phyloP scores from a whole-genome alignment of 2,329 filamentous ascomycete genomes.

The Botrytis elliptica region DNA sequence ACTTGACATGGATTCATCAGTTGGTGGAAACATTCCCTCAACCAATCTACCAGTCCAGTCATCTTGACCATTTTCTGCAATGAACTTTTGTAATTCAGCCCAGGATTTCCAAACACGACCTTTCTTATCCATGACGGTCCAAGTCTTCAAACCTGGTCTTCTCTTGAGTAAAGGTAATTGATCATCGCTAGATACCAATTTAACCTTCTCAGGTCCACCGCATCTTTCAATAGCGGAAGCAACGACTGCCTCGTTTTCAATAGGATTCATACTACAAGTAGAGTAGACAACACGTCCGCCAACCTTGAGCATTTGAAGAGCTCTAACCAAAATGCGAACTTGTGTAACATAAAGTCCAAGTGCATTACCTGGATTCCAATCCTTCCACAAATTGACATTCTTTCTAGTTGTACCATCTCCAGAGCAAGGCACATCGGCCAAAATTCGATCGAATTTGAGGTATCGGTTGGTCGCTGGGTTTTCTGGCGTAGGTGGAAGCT shows the following conservation, averaged over 20 bases:
- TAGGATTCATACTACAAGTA: conserved; percentile 97
- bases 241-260: conserved; percentile 94
- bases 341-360: conserved; percentile 86
- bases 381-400: conserved; percentile 91
- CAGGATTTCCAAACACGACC: conserved; percentile 77
- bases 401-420: conserved; percentile 93
- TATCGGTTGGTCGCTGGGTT: conserved; percentile 63
- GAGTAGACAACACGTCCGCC: conserved; percentile 96
- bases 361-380: conserved; percentile 86
- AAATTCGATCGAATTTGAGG: conserved; percentile 93
- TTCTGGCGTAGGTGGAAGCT: conserved; percentile 63
- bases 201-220: conserved; percentile 77
- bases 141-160: conserved; percentile 71
- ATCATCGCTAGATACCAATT: conserved; percentile 79
- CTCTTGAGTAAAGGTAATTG: conserved; percentile 76
- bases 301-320: conserved; percentile 92
- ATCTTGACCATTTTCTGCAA: conserved; percentile 58
- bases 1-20: conserved; percentile 53
- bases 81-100: conserved; percentile 73
- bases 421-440: conserved; percentile 95
- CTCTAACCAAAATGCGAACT: conserved; percentile 83
- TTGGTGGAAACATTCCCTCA: conserved; percentile 78
- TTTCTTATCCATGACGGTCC: conserved; percentile 89
- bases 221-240: conserved; percentile 86
- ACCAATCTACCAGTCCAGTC: conserved; percentile 65